Conservation (phyloP, 257 asterid genomes). For the Gynochthodes officinalis region DNA sequence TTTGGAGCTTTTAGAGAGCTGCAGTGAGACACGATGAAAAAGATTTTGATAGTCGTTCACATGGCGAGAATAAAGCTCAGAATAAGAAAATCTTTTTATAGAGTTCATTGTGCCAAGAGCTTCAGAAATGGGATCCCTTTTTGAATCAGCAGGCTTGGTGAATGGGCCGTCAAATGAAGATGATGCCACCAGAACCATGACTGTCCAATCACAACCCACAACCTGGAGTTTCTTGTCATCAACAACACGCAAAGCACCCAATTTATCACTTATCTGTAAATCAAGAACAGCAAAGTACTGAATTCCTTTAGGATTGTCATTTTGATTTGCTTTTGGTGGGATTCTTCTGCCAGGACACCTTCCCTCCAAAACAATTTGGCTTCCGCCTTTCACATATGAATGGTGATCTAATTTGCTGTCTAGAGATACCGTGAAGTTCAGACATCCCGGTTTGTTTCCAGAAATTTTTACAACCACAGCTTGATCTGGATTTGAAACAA, state of each 20-base stretch:
- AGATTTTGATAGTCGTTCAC: slow-evolving; percentile 63
- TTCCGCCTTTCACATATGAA: slow-evolving; percentile 40
- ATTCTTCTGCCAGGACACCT: slow-evolving; percentile 53
- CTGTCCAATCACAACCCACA: slow-evolving; percentile 60
- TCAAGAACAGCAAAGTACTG: slow-evolving; percentile 64
- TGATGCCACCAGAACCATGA: slow-evolving; percentile 57
- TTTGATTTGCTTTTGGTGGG: slow-evolving; percentile 28
- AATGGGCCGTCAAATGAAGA: slow-evolving; percentile 76
- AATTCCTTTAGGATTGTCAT: slow-evolving; percentile 47
- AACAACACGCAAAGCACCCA: slow-evolving; percentile 31
- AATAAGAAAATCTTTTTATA: slow-evolving; percentile 45
- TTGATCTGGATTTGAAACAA: slow-evolving; percentile 68
- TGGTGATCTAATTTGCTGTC: slow-evolving; percentile 62
- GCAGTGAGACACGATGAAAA: slow-evolving; percentile 67
- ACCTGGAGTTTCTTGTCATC: slow-evolving; percentile 51
- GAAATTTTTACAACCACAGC: slow-evolving; percentile 55
- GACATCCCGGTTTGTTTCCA: slow-evolving; percentile 41
- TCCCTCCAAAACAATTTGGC: slow-evolving; percentile 60
- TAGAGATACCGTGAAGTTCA: slow-evolving; percentile 49
- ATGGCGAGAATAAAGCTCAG: slow-evolving; percentile 62
- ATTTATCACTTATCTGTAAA: slow-evolving; percentile 47
- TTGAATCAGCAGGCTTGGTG: slow-evolving; percentile 51
- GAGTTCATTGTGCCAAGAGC: slow-evolving; percentile 41
- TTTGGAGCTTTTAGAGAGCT: slow-evolving; percentile 43
- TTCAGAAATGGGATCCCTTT: slow-evolving; percentile 45